A percentile compares a stretch with the other conserved stretches of the same genome.
Conservation (phyloP, 495 filamentous ascomycete genomes). For the Hypoxylon fragiforme region DNA sequence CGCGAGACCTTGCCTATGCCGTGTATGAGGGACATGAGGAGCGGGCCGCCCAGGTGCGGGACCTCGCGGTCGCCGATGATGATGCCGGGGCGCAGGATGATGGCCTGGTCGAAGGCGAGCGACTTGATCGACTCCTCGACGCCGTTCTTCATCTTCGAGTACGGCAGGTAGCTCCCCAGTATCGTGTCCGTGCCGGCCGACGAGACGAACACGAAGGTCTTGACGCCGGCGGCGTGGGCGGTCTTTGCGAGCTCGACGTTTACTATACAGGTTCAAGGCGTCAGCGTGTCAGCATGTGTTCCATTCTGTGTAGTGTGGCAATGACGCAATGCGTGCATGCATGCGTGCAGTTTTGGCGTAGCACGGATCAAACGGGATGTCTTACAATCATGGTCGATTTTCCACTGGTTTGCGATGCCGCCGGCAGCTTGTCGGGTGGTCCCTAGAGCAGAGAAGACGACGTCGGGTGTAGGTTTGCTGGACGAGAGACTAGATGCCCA, state of each 20-base stretch:
- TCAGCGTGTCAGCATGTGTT: conserved; percentile 4
- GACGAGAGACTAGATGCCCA: conserved; percentile 61
- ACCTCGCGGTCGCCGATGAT: conserved; percentile 72
- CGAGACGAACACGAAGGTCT: conserved; percentile 72
- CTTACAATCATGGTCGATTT: conserved; percentile 68
- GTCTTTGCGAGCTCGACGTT: conserved; percentile 70
- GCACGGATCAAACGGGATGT: too few relatives aligned
- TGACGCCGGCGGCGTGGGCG: conserved; percentile 64
- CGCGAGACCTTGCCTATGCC: conserved; percentile 53
- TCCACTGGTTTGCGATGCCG: conserved; percentile 71
- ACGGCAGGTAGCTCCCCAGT: conserved; percentile 45
- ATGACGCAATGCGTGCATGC: too few relatives aligned
- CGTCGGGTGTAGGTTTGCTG: conserved; percentile 58
- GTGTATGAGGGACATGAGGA: conserved; percentile 53
- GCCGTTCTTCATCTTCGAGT: conserved; percentile 76
- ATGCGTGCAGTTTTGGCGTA: too few relatives aligned
- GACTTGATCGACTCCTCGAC: conserved; percentile 74
- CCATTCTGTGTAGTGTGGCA: too few relatives aligned
- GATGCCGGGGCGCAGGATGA: conserved; percentile 74
- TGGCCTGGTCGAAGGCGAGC: conserved; percentile 71
- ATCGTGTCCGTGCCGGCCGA: conserved; percentile 51
- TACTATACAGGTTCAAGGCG: conserved; percentile 33
- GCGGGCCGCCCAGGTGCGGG: conserved; percentile 52
- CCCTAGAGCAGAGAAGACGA: conserved; percentile 67
- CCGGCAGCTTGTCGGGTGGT: conserved; percentile 69